Base-by-base conservation (phyloP, 2,329 filamentous ascomycete species). In the Alternaria solani region DNA sequence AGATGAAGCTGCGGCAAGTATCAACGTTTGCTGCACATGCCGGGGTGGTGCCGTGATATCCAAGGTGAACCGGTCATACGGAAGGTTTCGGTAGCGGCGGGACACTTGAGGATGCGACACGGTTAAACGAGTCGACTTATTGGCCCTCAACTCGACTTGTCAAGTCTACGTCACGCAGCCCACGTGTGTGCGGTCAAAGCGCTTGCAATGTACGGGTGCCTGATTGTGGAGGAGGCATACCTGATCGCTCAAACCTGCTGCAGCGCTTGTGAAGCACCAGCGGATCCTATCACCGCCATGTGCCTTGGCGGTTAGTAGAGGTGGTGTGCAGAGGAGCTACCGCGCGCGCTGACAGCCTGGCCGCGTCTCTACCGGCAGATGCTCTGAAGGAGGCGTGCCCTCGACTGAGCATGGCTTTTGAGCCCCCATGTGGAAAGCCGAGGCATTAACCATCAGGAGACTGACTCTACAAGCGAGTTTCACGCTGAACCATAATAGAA, bases 1-100 rank as follows among this genome's bases (percentile, higher is more conserved):
- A 43, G 54, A 43, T 43, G 20, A 38, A 38, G 39, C 44, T 41
- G 49, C 28, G 49, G 34, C 55, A 52, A 36, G 36, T 49, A 49
- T 59, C 25, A 38, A 44, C 43, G 36, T 55, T 59, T 18, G 20
- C 36, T 63, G 60, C 57, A 56, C 44, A 51, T 44, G 39, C 54
- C 34, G 46, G 55, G 43, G 41, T 57, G 39, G 54, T 60, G 49
- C 49, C 41, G 53, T 48, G 43, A 57, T 28, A 12, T 52, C 51
- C 39, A 59, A 54, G 32, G 55, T 49, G 47, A 54, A 57, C 58
- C 61, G 59, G 63, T 67, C 59, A 67, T 56, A 61, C 63, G 65
- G 60, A 64, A 60, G 53, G 58, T 59, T 57, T 59, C 54, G 59
- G 59, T 58, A 49, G 51, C 57, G 57, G 61, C 59, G 57, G 61